These are phyloP conservation scores for Verticillium zaregamsianum DNA, from an alignment of 2,329 filamentous ascomycete species.

Conservation along the genomic window DNA sequence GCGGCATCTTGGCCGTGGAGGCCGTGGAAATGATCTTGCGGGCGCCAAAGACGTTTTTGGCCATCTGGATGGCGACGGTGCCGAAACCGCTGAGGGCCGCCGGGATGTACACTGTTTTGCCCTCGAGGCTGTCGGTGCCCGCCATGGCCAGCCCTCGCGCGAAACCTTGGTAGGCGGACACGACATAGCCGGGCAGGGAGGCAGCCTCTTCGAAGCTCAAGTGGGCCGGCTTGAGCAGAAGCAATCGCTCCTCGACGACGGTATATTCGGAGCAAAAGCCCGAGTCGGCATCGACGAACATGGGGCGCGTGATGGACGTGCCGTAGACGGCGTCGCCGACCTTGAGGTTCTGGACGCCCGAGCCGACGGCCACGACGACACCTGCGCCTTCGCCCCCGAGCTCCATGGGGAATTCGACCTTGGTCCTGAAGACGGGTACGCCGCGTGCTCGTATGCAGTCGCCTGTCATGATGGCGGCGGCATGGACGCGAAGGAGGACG, in stretches of 20 bases:
- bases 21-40: conserved; percentile 45
- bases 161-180: conserved; percentile 42
- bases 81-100: conserved; percentile 46
- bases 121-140: conserved; percentile 34
- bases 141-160: conserved; percentile 30
- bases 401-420: conserved; percentile 23
- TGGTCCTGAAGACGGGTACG: conserved; percentile 16
- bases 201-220: conserved; percentile 31
- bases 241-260: conserved; percentile 26
- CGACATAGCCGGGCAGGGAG: conserved; percentile 27
- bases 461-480: conserved; percentile 27
- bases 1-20: conserved; percentile 44
- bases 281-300: conserved; percentile 16
- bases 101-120: conserved; percentile 48
- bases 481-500: conserved; percentile 36
- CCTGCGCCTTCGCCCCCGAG: conserved; percentile 10
- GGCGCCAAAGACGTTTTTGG: conserved; percentile 45
- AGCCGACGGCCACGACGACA: conserved; percentile 2
- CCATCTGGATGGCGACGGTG: conserved; percentile 40
- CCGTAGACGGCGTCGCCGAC: conserved; percentile 27
- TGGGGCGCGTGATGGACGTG: conserved; percentile 29
- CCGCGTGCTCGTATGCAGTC: conserved; percentile 24
- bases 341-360: conserved; percentile 1
- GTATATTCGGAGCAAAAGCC: conserved; percentile 38
- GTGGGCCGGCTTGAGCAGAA: conserved; percentile 26